Conservation (phyloP, 2,329 filamentous ascomycete species). For the Coccinonectria pachysandricola region DNA sequence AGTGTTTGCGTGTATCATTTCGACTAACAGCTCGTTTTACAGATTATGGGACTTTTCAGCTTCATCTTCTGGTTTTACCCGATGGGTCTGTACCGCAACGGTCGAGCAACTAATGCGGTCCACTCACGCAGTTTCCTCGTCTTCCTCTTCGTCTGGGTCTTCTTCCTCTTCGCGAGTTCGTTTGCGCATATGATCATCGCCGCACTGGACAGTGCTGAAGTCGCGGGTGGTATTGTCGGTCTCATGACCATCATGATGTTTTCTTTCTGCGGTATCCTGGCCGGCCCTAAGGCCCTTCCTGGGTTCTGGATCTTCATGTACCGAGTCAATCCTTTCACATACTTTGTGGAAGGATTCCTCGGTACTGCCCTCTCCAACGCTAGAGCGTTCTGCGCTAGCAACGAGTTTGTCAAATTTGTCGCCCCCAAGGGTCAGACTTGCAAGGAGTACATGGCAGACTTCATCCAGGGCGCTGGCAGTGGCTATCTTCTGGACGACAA, state of each 20-base stretch:
- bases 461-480: constrained; percentile 1
- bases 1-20: too few relatives aligned
- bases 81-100: constrained; percentile 50
- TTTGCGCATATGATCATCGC: constrained; percentile 56
- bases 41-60: constrained; percentile 32
- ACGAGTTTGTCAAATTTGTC: constrained; percentile 5
- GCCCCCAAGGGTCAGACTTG: constrained; percentile 3
- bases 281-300: constrained; percentile 3
- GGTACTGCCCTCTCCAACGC: constrained; percentile 4
- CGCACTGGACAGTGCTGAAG: constrained; percentile 51
- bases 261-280: constrained; percentile 36
- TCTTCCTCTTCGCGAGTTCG: constrained; percentile 54
- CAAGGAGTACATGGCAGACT: constrained; percentile 3
- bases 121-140: constrained; percentile 47
- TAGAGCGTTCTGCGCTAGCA: constrained; percentile 2
- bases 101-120: constrained; percentile 36
- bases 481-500: background rate
- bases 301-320: constrained; percentile 9
- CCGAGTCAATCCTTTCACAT: constrained; percentile 6
- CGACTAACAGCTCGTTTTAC: too few relatives aligned
- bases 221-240: constrained; percentile 52
- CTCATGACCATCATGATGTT: constrained; percentile 51
- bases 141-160: constrained; percentile 51
- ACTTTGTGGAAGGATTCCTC: constrained; percentile 7
- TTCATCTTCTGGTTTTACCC: constrained; percentile 59